Evolutionary conservation across 306 rosid genomes (phyloP).

Genomic region (Malus orientalis): DNA sequence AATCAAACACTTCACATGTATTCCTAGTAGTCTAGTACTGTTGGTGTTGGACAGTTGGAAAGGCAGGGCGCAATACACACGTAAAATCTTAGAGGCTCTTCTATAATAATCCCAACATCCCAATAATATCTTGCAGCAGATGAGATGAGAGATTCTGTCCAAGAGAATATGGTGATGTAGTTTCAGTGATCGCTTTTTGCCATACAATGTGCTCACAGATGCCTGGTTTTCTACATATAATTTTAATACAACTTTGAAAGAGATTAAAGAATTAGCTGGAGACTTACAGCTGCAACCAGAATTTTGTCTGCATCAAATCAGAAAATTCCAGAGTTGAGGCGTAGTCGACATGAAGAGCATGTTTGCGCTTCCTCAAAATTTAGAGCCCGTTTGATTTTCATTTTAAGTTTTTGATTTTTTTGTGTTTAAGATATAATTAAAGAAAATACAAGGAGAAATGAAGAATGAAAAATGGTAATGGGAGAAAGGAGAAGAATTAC

Average conservation of each 20-base stretch:
- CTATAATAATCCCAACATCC: neutral
- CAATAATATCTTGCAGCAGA: neutral
- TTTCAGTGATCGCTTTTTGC: neutral
- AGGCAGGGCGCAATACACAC: slow-evolving; percentile 1
- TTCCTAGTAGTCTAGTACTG: neutral
- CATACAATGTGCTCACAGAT: slow-evolving; percentile 9
- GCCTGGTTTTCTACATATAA: neutral
- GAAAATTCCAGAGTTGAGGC: neutral
- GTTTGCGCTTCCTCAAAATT: neutral
- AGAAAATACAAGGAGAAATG: neutral
- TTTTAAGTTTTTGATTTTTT: too few species aligned
- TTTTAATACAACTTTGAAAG: neutral
- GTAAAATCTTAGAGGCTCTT: neutral
- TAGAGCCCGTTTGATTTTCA: neutral
- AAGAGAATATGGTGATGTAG: neutral
- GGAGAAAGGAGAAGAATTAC: neutral
- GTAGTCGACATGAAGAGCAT: neutral
- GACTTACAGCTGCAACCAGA: neutral
- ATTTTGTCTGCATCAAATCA: neutral
- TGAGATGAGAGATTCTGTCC: neutral
- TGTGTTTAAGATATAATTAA: neutral
- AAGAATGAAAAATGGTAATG: neutral
- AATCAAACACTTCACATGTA: neutral
- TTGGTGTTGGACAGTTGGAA: slow-evolving; percentile 4
- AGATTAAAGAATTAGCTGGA: neutral